Percentiles rank a stretch among this genome's conserved stretches.
These are phyloP conservation scores for Butyriboletus loyo DNA, from an alignment of 768 basidiomycete species.

Conservation along the genomic window DNA sequence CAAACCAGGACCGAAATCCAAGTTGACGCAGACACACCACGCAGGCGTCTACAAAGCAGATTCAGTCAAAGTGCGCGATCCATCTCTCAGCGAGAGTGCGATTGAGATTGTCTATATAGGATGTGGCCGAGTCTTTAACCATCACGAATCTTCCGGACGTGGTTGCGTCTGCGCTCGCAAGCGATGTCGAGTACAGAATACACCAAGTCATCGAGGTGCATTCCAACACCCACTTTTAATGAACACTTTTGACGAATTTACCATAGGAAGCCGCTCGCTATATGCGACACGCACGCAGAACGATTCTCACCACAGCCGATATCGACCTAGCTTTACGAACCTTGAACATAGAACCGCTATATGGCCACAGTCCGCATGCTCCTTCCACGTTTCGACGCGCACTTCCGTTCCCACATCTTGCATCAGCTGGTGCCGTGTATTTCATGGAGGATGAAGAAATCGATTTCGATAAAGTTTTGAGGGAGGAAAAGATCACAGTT, in stretches of 20 bases:
- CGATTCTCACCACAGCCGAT: slow-evolving; percentile 86
- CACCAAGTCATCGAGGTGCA: slow-evolving; percentile 91
- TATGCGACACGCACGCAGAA: slow-evolving; percentile 91
- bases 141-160: slow-evolving; percentile 71
- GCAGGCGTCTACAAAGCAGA: slow-evolving; percentile 65
- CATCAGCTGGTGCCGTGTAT: slow-evolving; percentile 70
- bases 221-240: not conserved
- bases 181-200: slow-evolving; percentile 95
- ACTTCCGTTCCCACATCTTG: slow-evolving; percentile 42
- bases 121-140: slow-evolving; percentile 85
- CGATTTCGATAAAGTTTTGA: slow-evolving; percentile 88
- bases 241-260: not conserved
- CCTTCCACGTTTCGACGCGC: slow-evolving; percentile 42
- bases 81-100: slow-evolving; percentile 5
- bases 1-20: slow-evolving; percentile 47
- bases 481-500: slow-evolving; percentile 79
- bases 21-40: slow-evolving; percentile 45
- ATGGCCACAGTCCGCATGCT: slow-evolving; percentile 47
- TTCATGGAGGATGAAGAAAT: slow-evolving; percentile 97
- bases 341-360: slow-evolving; percentile 94
- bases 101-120: slow-evolving; percentile 44
- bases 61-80: slow-evolving; percentile 51
- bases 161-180: slow-evolving; percentile 82
- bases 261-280: slow-evolving; percentile 86
- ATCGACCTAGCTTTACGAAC: slow-evolving; percentile 92